These are phyloP conservation scores for Pseudohyphozyma bogoriensis DNA, from an alignment of 768 basidiomycete genomes.

Conservation along the genomic window DNA sequence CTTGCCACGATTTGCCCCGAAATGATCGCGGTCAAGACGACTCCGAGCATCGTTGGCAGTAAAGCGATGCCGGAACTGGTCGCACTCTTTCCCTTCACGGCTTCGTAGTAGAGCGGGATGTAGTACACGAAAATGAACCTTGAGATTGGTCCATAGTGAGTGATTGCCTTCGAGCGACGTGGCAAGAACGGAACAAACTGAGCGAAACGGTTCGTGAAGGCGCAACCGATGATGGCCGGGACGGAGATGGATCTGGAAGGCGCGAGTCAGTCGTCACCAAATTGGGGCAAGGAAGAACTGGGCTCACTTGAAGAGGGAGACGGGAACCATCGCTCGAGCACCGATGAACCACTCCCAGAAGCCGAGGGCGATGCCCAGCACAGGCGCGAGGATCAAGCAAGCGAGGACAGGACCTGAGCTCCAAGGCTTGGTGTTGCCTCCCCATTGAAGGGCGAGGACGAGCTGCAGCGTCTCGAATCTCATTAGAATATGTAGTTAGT, in stretches of 20 bases:
- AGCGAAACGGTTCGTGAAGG: constrained; percentile 20
- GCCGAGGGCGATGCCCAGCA: constrained; percentile 34
- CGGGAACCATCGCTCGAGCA: constrained; percentile 41
- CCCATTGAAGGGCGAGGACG: constrained; percentile 46
- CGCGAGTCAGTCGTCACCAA: neutral
- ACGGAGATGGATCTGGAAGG: constrained; percentile 4
- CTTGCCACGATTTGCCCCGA: constrained; percentile 17
- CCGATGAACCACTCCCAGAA: constrained; percentile 39
- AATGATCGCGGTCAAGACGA: constrained; percentile 15
- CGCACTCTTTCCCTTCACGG: constrained; percentile 18
- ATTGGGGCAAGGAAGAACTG: too few relatives aligned
- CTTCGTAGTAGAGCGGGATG: neutral
- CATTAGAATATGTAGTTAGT: too few relatives aligned
- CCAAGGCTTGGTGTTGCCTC: constrained; percentile 46
- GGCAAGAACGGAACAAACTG: too few relatives aligned
- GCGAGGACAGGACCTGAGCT: constrained; percentile 44
- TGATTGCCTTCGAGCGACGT: too few relatives aligned
- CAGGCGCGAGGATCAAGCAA: constrained; percentile 33
- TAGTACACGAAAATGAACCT: constrained; percentile 19
- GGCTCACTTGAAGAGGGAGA: constrained; percentile 34
- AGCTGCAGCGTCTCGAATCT: too few relatives aligned
- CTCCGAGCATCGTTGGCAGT: constrained; percentile 20
- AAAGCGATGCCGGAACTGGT: constrained; percentile 28
- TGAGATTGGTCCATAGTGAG: too few relatives aligned
- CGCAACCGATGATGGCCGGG: constrained; percentile 3